phyloP scores from a whole-genome alignment of 805 yeast genomes.

The Brettanomyces nanus region DNA sequence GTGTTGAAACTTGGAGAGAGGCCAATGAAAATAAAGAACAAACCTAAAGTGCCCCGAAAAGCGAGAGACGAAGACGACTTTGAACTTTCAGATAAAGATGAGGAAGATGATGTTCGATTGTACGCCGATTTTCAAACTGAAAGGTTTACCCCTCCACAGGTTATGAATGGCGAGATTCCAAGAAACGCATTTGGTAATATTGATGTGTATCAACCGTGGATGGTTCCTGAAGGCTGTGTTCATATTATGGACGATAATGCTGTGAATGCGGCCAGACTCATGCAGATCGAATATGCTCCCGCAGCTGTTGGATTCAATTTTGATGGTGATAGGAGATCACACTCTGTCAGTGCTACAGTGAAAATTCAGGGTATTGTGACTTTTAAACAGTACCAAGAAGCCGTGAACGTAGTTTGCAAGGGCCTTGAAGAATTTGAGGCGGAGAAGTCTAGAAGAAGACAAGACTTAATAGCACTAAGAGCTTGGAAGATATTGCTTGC shows the following conservation, averaged over 20 bases:
- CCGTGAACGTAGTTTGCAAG: conserved; percentile 43
- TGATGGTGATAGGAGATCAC: conserved; percentile 29
- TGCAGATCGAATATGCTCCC: conserved; percentile 72
- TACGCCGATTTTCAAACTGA: conserved; percentile 79
- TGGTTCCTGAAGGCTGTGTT: conserved; percentile 79
- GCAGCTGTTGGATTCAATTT: conserved; percentile 88
- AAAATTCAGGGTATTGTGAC: conserved; percentile 70
- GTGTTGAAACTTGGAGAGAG: conserved; percentile 62
- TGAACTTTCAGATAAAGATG: conserved; percentile 28
- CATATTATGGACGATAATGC: conserved; percentile 49
- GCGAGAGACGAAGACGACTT: conserved; percentile 20
- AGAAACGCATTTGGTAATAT: conserved; percentile 78
- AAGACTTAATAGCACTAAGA: conserved; percentile 41
- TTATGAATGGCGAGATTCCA: conserved; percentile 57
- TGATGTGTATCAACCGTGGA: conserved; percentile 66
- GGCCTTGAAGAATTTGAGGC: conserved; percentile 41
- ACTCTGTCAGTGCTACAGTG: conserved; percentile 43
- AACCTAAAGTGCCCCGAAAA: conserved; percentile 11
- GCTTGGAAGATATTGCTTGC: conserved; percentile 48
- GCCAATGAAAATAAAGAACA: conserved; percentile 43
- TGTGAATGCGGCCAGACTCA: conserved; percentile 59
- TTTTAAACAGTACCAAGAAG: conserved; percentile 51
- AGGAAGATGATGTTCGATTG: conserved; percentile 48
- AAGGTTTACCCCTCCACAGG: conserved; percentile 56
- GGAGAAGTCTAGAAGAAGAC: conserved; percentile 33